These are phyloP conservation scores for Blepharisma undulans DNA, from an alignment of 169 alveolate species.

Conservation along the genomic window DNA sequence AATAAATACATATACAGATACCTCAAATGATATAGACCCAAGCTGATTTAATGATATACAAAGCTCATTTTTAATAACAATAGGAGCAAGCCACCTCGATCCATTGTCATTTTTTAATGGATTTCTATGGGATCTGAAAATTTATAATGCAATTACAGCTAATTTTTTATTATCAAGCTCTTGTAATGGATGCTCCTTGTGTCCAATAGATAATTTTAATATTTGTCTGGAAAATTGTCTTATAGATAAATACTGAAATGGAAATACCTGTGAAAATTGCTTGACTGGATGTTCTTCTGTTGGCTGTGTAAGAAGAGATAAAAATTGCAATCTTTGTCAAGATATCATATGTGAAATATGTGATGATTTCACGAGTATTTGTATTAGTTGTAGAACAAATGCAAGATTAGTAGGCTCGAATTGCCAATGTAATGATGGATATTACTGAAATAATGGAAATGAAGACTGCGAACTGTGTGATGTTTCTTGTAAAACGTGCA, in stretches of 20 bases:
- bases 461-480: not conserved
- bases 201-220: not conserved
- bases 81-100: not conserved
- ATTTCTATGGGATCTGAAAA: not conserved
- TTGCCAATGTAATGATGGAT: conserved; percentile 16
- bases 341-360: not conserved
- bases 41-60: not conserved
- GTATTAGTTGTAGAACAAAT: not conserved
- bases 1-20: not conserved
- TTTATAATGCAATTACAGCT: not conserved
- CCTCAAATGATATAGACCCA: not conserved
- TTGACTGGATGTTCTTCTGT: not conserved
- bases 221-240: not conserved
- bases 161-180: not conserved
- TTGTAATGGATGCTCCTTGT: not conserved
- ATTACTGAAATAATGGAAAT: not conserved
- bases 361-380: not conserved
- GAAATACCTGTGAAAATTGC: not conserved
- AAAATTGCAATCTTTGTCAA: conserved; percentile 4
- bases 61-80: not conserved
- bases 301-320: conserved; percentile 17
- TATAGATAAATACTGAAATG: not conserved
- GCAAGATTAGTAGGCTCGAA: not conserved
- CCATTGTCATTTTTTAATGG: not conserved
- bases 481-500: not conserved